Percentiles rank a stretch among this genome's conserved stretches.
phyloP scores from a whole-genome alignment of 768 basidiomycete species.

The Rhizopogon sp. region DNA sequence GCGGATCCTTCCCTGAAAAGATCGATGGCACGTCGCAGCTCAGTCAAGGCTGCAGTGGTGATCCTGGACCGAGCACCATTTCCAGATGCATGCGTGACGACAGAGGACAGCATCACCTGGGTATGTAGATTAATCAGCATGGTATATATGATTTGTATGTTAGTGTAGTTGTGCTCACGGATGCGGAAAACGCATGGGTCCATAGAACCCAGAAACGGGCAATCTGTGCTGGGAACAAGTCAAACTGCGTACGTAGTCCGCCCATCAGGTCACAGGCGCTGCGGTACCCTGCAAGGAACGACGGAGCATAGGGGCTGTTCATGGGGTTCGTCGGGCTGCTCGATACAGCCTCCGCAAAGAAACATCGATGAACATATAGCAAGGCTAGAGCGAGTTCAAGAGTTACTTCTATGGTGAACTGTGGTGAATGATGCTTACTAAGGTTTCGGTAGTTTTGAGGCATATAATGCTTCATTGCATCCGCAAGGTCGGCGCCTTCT shows the following conservation, averaged over 20 bases:
- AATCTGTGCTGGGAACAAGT: conserved; percentile 50
- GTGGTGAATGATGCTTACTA: conserved; percentile 36
- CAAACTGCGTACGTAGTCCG: conserved; percentile 44
- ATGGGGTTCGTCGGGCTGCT: conserved; percentile 64
- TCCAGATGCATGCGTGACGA: conserved; percentile 62
- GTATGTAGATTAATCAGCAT: neutral
- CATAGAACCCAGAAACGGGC: conserved; percentile 68
- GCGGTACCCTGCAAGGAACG: conserved; percentile 63
- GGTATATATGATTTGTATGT: neutral
- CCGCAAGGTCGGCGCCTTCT: conserved; percentile 44
- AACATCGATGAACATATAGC: conserved; percentile 69
- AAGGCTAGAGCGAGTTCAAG: conserved; percentile 38
- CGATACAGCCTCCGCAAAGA: conserved; percentile 68
- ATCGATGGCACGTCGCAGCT: conserved; percentile 54
- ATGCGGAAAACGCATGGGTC: conserved; percentile 67
- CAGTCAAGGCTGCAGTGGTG: conserved; percentile 63
- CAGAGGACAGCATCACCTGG: conserved; percentile 72
- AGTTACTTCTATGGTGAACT: neutral
- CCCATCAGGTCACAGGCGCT: conserved; percentile 57
- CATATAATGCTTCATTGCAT: conserved; percentile 75
- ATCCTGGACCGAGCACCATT: conserved; percentile 50
- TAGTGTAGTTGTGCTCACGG: conserved; percentile 34
- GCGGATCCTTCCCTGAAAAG: conserved; percentile 60
- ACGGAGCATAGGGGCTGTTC: conserved; percentile 60
- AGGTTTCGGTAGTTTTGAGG: conserved; percentile 67